Evolutionary conservation across 73 alveolate species (phyloP).

Genomic region (Durusdinium trenchii): DNA sequence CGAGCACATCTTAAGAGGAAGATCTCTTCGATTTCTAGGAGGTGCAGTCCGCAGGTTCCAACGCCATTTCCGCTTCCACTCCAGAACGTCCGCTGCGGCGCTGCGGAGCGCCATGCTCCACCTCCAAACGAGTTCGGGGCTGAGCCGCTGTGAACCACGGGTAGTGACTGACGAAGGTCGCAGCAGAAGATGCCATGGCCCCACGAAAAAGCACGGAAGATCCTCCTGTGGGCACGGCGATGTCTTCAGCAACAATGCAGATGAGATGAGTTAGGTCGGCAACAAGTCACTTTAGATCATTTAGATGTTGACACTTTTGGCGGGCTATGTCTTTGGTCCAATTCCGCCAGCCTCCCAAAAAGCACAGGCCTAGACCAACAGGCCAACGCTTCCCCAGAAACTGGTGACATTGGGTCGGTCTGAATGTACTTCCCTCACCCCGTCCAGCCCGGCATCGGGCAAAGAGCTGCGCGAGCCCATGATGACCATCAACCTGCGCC

Average conservation of each 20-base stretch:
- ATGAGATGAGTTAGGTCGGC: too few relatives aligned
- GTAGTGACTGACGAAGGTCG: constrained; percentile 95
- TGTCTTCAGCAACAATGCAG: neutral
- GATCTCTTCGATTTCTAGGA: too few relatives aligned
- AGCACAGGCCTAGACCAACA: too few relatives aligned
- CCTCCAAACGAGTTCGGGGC: neutral
- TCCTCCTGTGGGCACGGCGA: constrained; percentile 45
- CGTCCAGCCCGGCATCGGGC: constrained; percentile 54
- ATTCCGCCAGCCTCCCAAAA: too few relatives aligned
- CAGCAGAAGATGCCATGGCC: constrained; percentile 92
- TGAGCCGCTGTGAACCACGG: constrained; percentile 86
- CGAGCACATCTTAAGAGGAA: too few relatives aligned
- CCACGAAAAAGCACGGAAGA: constrained; percentile 80
- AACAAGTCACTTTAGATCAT: too few relatives aligned
- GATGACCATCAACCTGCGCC: constrained; percentile 76
- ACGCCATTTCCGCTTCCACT: too few relatives aligned
- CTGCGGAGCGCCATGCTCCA: neutral
- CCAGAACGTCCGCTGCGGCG: neutral
- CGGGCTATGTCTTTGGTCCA: too few relatives aligned
- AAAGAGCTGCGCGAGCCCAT: constrained; percentile 50
- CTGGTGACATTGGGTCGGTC: neutral
- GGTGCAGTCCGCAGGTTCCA: too few relatives aligned
- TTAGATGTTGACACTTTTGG: too few relatives aligned
- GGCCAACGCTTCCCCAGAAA: too few relatives aligned
- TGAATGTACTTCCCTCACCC: neutral